Evolutionary conservation across 2,329 filamentous ascomycete genomes (phyloP), one percentile per base, ranked within the genome.

Genomic region (Phyllosticta capitalensis): DNA sequence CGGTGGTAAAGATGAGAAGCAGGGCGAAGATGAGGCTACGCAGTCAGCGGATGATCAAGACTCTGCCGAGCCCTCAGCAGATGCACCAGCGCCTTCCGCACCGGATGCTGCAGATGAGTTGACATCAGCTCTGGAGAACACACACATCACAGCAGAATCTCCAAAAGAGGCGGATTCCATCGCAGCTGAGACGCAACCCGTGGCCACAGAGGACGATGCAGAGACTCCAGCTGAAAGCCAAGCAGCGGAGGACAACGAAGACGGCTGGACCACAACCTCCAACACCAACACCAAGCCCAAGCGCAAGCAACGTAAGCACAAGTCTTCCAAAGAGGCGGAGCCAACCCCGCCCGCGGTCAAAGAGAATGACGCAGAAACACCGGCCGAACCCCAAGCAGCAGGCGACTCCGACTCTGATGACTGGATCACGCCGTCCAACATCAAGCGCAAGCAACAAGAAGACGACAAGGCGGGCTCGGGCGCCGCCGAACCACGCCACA

Each of bases 371-470:
- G 1, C 52, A 19, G 57, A 20, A 22, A 38, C 26, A 38, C 30
- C 52, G 20, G 20, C 56, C 6, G 21, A 59, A 56, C 61, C 51
- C 20, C 58, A 62, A 45, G 51, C 52, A 9, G 20, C 55, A 20
- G 51, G 60, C 52, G 58, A 61, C 53, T 73, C 75, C 55, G 84
- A 84, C 61, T 82, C 80, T 17, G 90, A 88, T 64, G 89, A 86
- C 67, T 97, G 92, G 92, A 96, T 97, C 71, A 97, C 94, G 0
- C 91, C 92, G 0, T 86, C 87, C 49, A 99, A 97, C 75, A 82
- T 99, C 65, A 89, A 90, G 71, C 88, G 90, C 70, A 87, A 90
- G 69, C 88, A 94, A 76, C 83, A 83, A 61, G 82, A 85, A 69
- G 86, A 92, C 66, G 75, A 79, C 60, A 61, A 62, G 72, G 77